Evolutionary conservation across 2,329 filamentous ascomycete genomes (phyloP), one percentile per base, ranked within the genome.

Genomic region (Verticillium nonalfalfae): DNA sequence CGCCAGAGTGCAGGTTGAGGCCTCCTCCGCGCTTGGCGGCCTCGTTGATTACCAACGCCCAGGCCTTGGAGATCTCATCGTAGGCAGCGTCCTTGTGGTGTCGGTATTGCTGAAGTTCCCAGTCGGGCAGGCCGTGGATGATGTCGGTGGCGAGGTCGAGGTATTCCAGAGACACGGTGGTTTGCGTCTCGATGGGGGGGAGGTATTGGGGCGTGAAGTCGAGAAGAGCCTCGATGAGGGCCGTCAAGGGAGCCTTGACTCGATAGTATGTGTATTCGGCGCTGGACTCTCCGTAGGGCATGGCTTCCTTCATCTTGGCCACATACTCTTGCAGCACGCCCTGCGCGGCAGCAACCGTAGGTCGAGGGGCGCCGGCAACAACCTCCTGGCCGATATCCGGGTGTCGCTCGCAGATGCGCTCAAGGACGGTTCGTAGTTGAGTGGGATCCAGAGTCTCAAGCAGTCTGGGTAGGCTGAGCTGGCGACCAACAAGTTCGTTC

Each of bases 121-220:
- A 99, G 70, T 96, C 86, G 3, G 95, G 95, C 54, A 99, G 81
- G 45, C 88, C 83, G 74, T 99, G 93, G 61, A 98, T 90, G 61
- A 98, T 86, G 66, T 94, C 88, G 36, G 95, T 99, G 62, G 90
- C 94, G 56, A 89, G 90, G 67, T 99, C 91, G 31, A 99, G 84
- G 71, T 93, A 99, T 69, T 88, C 87, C 57, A 99, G 82, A 1
- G 93, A 97, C 14, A 89, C 84, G 35, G 88, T 88, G n/a, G 90
- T 81, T 72, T 97, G 93, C 2, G 85, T 81, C 77, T 99, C 95
- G 70, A 90, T 90, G 0, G 95, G 95, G 13, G 95, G 95, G 2
- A 99, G 86, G 70, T 96, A 99, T 74, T 98, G 93, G 4, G 93
- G 92, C 0, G 93, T 98, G 72, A 96, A 99, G 72, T 99, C 95